phyloP scores from a whole-genome alignment of 2,329 filamentous ascomycete genomes.

The Cladorrhinum sp. region DNA sequence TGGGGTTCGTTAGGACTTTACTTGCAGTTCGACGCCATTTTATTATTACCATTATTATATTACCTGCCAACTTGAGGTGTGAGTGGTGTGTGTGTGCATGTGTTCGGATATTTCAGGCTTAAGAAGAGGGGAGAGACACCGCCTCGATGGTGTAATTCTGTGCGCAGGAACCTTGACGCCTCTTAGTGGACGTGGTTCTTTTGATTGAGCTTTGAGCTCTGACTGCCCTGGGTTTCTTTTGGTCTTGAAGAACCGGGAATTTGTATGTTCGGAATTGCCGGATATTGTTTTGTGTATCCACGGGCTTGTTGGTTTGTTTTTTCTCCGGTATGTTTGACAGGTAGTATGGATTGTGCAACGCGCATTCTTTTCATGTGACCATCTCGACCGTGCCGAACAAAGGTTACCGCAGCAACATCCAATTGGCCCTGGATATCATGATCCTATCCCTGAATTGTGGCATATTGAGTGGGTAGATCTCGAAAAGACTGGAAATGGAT shows the following conservation, averaged over 20 bases:
- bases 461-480: neutral
- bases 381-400: neutral
- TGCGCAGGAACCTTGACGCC: too few species aligned
- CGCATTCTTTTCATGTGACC: neutral
- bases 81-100: neutral
- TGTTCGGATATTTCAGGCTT: neutral
- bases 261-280: too few species aligned
- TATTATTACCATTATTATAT: too few species aligned
- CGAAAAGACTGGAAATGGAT: too few species aligned
- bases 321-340: too few species aligned
- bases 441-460: neutral
- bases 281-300: too few species aligned
- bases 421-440: neutral
- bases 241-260: neutral
- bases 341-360: neutral
- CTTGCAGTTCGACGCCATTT: too few species aligned
- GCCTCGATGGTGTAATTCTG: too few species aligned
- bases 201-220: neutral
- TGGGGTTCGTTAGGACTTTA: neutral
- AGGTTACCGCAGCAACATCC: neutral
- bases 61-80: neutral
- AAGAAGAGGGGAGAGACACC: neutral
- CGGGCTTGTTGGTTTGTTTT: too few species aligned
- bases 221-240: neutral
- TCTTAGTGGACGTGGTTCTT: too few species aligned